phyloP scores from a whole-genome alignment of 768 basidiomycete genomes.

The Calocera cornea region DNA sequence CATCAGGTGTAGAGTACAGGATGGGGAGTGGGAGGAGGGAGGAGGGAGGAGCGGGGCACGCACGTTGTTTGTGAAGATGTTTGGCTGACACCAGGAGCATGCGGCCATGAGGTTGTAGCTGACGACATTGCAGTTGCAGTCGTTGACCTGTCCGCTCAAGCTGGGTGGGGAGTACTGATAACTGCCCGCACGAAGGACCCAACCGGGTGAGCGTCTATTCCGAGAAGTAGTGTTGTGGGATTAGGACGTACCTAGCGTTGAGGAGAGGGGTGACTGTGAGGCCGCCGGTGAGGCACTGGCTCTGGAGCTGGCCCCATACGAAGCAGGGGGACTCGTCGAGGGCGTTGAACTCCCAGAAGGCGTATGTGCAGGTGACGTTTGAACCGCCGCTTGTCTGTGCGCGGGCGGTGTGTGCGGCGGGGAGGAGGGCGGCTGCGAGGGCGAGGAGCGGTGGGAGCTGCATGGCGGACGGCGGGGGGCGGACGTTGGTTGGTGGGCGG shows the following conservation, averaged over 20 bases:
- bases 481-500: too few relatives aligned
- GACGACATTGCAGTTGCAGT: slow-evolving; percentile 9
- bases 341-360: slow-evolving; percentile 2
- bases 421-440: neutral
- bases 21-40: neutral
- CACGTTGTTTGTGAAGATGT: slow-evolving; percentile 2
- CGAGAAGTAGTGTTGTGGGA: too few relatives aligned
- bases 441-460: neutral
- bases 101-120: slow-evolving; percentile 10
- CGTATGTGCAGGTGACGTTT: slow-evolving; percentile 2
- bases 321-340: neutral
- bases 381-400: neutral
- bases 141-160: slow-evolving; percentile 4
- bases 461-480: neutral
- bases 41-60: neutral
- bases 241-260: neutral
- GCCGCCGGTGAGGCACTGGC: neutral
- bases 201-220: neutral
- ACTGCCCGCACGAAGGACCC: neutral
- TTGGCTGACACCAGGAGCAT: slow-evolving; percentile 9
- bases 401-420: neutral
- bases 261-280: neutral
- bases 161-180: slow-evolving; percentile 1
- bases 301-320: neutral
- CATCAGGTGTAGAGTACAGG: neutral